Conservation (phyloP, 305 asterid genomes). For the Solanum hybrid region DNA sequence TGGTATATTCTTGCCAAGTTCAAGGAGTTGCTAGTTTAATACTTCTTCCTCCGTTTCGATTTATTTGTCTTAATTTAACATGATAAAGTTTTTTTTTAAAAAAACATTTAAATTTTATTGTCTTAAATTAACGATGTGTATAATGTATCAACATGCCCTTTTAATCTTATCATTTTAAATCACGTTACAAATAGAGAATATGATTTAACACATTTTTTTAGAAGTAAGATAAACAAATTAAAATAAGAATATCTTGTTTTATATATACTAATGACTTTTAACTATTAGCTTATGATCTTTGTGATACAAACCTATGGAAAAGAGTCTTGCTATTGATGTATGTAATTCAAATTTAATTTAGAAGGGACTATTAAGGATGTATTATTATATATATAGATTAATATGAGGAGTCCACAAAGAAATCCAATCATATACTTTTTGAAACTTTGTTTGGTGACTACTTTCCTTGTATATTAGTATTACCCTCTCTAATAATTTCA, state of each 20-base stretch:
- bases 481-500: not conserved
- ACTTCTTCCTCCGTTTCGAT: not conserved
- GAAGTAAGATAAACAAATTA: not conserved
- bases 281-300: not conserved
- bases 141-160: not conserved
- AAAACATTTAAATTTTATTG: not conserved
- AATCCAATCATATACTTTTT: not conserved
- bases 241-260: not conserved
- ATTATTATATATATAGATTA: not conserved
- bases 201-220: not conserved
- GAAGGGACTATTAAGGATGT: not conserved
- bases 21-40: not conserved
- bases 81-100: not conserved
- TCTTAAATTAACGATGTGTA: not conserved
- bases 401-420: not conserved
- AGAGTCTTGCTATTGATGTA: not conserved
- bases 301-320: not conserved
- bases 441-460: not conserved
- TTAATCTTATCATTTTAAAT: not conserved
- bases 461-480: not conserved
- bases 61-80: not conserved
- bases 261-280: not conserved
- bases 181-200: not conserved
- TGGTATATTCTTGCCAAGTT: not conserved
- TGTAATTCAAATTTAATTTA: not conserved